Base-by-base conservation (phyloP, 352 stramenopile species). In the Globisporangium cylindrosporum region DNA sequence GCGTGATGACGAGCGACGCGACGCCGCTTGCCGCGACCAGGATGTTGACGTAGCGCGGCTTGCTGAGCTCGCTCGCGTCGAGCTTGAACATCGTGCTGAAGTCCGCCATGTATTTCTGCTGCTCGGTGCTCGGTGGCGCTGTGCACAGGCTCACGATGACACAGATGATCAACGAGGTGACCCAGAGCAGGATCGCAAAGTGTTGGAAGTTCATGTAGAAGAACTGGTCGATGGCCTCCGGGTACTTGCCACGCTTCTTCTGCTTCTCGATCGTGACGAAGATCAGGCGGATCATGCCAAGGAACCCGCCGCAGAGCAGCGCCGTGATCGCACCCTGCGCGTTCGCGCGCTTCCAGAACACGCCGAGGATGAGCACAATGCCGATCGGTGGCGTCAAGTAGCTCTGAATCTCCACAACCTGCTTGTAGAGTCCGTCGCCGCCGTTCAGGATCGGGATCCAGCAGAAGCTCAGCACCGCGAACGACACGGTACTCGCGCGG, bases 121-220 rank as follows among this genome's bases (percentile, higher is more conserved):
- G 56, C 1, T 89, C 80, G n/a, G 69, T 59, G 0, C 61, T 27
- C 5, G 76, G 78, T 58, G 81, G 73, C 32, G 73, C 69, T 6
- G 78, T 89, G 36, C 82, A 63, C 12, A 89, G 61, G 67, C 80
- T 86, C 24, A 89, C 77, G 55, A 76, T 58, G 22, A 91, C 70
- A 57, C 80, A 86, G n/a, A 88, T 70, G 22, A 84, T 38, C 57
- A 79, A 62, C 1, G 78, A 69, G 15, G 73, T 81, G 62, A 81
- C 62, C 80, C 78, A 89, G 49, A 87, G 71, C 55, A 91, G 53
- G 69, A 84, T 72, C 2, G 82, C 79, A 67, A 88, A 90, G 70
- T 89, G 80, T 70, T 88, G 75, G 66, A 91, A 91, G 69, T 89
- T 85, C 74, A 91, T 86, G 72, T 86, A 86, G 64, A 88, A 88